phyloP scores from a whole-genome alignment of 108 stramenopile genomes.

The Cylindrotheca fusiformis region DNA sequence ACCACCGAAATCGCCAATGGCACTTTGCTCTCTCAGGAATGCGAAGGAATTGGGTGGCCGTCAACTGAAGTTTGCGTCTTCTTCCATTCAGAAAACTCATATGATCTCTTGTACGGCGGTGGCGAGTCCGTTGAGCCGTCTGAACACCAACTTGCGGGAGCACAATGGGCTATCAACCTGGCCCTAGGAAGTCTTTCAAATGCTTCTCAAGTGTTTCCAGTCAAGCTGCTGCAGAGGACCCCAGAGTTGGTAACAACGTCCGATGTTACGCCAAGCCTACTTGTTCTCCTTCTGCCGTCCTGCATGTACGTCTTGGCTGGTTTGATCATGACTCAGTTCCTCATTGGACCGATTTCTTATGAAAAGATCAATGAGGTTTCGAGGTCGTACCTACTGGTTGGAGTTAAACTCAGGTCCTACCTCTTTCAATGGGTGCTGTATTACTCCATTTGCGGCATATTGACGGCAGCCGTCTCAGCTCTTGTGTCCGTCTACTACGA shows the following conservation, averaged over 20 bases:
- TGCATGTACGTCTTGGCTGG: conserved; percentile 21
- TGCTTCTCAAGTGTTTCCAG: background rate
- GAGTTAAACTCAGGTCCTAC: conserved; percentile 29
- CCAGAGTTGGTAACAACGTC: conserved; percentile 1
- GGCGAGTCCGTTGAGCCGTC: conserved; percentile 9
- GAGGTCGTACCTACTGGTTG: conserved; percentile 21
- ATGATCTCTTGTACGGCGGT: conserved; percentile 28
- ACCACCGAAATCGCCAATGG: background rate
- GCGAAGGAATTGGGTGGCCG: conserved; percentile 1
- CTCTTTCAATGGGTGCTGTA: conserved; percentile 28
- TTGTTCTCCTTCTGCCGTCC: conserved; percentile 14
- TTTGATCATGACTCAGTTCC: conserved; percentile 12
- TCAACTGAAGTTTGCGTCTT: conserved; percentile 22
- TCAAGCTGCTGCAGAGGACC: conserved; percentile 1
- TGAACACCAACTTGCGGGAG: conserved; percentile 10
- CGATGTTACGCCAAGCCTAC: conserved; percentile 4
- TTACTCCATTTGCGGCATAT: conserved; percentile 10
- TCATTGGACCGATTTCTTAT: conserved; percentile 20
- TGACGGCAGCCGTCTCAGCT: conserved; percentile 23
- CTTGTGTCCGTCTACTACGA: conserved; percentile 26
- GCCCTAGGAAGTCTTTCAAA: conserved; percentile 11
- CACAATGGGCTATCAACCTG: conserved; percentile 29
- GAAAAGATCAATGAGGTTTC: conserved; percentile 32
- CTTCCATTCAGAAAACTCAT: conserved; percentile 12
- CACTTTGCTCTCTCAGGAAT: background rate